Evolutionary conservation across 2,329 filamentous ascomycete species (phyloP).

Genomic region (Pseudocercospora pini-densiflorae): DNA sequence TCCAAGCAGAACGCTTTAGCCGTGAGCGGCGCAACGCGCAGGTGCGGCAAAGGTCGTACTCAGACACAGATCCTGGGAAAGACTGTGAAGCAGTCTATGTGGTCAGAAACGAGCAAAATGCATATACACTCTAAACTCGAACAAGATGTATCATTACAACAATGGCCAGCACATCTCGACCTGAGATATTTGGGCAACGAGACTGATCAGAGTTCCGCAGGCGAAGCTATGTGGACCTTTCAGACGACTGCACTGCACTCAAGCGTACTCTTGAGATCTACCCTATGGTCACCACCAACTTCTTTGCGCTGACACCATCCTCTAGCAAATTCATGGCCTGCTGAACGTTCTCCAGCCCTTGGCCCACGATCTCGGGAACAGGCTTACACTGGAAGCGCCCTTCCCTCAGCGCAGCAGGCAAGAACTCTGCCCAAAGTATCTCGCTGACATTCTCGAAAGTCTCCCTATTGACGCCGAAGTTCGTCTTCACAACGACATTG

Average conservation of each 20-base stretch:
- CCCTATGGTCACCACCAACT: constrained; percentile 36
- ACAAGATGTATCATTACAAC: no score
- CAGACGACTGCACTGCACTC: no score
- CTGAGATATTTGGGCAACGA: no score
- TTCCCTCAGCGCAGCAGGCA: constrained; percentile 44
- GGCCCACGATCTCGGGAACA: constrained; percentile 45
- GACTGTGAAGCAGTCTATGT: no score
- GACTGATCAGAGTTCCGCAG: no score
- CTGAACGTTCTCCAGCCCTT: constrained; percentile 50
- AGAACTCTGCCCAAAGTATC: constrained; percentile 41
- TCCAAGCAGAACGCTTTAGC: neutral
- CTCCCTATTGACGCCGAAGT: neutral
- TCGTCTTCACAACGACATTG: constrained; percentile 28
- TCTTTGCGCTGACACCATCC: constrained; percentile 24
- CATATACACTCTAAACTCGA: no score
- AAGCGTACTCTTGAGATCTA: no score
- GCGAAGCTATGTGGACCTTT: no score
- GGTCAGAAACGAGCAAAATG: no score
- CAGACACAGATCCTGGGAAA: no score
- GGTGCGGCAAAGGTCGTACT: no score
- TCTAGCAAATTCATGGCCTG: constrained; percentile 51
- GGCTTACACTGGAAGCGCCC: constrained; percentile 47
- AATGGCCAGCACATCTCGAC: no score
- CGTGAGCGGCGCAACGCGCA: neutral
- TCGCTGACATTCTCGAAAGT: constrained; percentile 30